Evolutionary conservation across 768 basidiomycete species (phyloP).

Genomic region (Filobasidium wieringae): DNA sequence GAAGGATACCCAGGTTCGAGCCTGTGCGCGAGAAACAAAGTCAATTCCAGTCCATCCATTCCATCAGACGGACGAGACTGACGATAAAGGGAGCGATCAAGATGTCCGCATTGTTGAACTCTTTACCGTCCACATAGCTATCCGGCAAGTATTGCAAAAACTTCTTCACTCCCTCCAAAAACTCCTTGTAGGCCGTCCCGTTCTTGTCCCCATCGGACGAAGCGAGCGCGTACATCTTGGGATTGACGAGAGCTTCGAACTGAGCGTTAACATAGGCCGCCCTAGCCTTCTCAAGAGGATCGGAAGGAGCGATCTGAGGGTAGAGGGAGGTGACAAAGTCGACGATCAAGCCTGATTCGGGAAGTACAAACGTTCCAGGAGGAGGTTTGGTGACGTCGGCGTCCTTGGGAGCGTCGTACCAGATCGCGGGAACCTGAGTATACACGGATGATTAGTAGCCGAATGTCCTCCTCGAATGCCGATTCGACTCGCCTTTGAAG

Average conservation of each 20-base stretch:
- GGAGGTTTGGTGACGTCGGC: slow-evolving; percentile 51
- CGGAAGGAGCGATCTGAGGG: slow-evolving; percentile 34
- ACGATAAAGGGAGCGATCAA: slow-evolving; percentile 53
- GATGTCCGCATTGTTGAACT: slow-evolving; percentile 56
- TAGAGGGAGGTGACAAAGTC: slow-evolving; percentile 56
- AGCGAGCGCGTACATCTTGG: slow-evolving; percentile 41
- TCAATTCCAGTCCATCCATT: not conserved
- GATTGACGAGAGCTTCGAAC: slow-evolving; percentile 44
- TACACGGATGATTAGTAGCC: not conserved
- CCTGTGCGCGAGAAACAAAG: too few species aligned
- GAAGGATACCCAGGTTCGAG: slow-evolving; percentile 9
- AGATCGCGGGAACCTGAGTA: slow-evolving; percentile 50
- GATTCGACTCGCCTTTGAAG: slow-evolving; percentile 47
- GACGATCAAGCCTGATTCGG: slow-evolving; percentile 55
- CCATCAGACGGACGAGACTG: slow-evolving; percentile 28
- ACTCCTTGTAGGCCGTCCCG: slow-evolving; percentile 42
- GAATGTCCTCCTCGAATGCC: not conserved
- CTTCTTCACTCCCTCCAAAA: slow-evolving; percentile 45
- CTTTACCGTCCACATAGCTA: slow-evolving; percentile 40
- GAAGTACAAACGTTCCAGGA: slow-evolving; percentile 50
- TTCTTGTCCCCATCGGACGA: slow-evolving; percentile 41
- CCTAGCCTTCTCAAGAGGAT: slow-evolving; percentile 50
- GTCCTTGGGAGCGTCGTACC: slow-evolving; percentile 50
- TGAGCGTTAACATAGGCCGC: slow-evolving; percentile 50
- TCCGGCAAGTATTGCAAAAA: slow-evolving; percentile 43